Evolutionary conservation across 805 yeast species (phyloP).

Genomic region (Zygosaccharomyces bisporus): DNA sequence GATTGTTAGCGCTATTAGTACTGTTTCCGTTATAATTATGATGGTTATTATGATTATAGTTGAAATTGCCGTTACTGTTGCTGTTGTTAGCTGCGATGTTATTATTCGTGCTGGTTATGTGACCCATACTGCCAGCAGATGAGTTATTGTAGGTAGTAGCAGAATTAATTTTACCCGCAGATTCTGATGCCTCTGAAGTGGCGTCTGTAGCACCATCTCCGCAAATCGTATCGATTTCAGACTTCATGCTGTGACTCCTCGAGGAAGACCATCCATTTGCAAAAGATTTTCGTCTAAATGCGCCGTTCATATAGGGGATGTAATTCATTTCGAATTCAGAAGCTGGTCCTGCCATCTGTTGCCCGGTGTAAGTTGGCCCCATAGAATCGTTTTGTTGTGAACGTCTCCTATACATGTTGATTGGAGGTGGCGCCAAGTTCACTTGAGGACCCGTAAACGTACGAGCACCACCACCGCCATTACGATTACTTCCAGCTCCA

Average conservation of each 20-base stretch:
- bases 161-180: conserved; percentile 22
- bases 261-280: conserved; percentile 21
- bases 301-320: conserved; percentile 18
- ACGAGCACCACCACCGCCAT: conserved; percentile 16
- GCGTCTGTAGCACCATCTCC: conserved; percentile 23
- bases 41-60: background rate
- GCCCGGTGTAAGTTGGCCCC: conserved; percentile 1
- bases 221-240: conserved; percentile 14
- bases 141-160: conserved; percentile 28
- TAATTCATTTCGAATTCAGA: conserved; percentile 23
- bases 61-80: background rate
- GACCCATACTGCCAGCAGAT: conserved; percentile 31
- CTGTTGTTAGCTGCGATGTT: conserved; percentile 2
- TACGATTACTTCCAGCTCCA: conserved; percentile 21
- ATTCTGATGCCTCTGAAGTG: conserved; percentile 25
- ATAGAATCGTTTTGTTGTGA: conserved; percentile 18
- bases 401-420: conserved; percentile 51
- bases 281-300: conserved; percentile 24
- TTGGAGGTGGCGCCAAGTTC: conserved; percentile 78
- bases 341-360: conserved; percentile 14
- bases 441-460: conserved; percentile 38
- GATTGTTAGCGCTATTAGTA: conserved; percentile 3
- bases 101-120: conserved; percentile 10
- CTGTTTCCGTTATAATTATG: conserved; percentile 2
- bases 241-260: conserved; percentile 16